Base-by-base conservation (phyloP, 2,329 filamentous ascomycete species). In the Arthroderma uncinatum region DNA sequence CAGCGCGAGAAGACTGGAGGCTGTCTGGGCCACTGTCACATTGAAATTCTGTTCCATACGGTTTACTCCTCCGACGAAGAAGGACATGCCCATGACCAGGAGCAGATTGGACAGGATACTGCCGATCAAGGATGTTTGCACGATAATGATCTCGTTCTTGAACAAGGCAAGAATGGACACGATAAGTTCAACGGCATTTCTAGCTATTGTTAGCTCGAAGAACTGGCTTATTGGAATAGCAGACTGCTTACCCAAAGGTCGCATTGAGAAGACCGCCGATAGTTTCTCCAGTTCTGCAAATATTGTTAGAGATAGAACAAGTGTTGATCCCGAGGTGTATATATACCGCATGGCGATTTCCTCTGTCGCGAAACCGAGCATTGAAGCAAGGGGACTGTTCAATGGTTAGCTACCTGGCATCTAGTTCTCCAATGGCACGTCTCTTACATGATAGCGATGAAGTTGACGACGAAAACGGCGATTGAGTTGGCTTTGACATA, bases 101-200 rank as follows among this genome's bases (percentile, higher is more conserved):
- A 95, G 80, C 58, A 97, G 72, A 68, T 96, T 96, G 42, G 90
- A 95, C 21, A 96, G 77, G 70, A 96, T 95, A 70, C 86, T 91
- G 57, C 91, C 91, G 61, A 96, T 88, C 28, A 97, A 78, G 0
- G 91, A 96, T 0, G 91, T 95, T 71, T 96, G 89, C 5, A 96
- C 90, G 60, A 97, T 94, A 34, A 86, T 75, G 23, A 94, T 82
- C 71, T 95, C 82, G 54, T 79, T 70, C 59, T 94, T 80, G 28
- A 80, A 74, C 50, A 96, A 74, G 0, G 91, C 91, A 64, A 95
- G 87, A 63, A 96, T 82, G 23, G 88, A 87, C 47, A 96, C 88
- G 60, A 95, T 95, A 64, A 95, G 74, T 68, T 95, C 89, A 60
- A 94, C 89, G 3, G 89, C 89, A 67, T 95, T 94, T 56, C 50